Evolutionary conservation across 768 basidiomycete species (phyloP).

Genomic region (Naganishia vishniacii): DNA sequence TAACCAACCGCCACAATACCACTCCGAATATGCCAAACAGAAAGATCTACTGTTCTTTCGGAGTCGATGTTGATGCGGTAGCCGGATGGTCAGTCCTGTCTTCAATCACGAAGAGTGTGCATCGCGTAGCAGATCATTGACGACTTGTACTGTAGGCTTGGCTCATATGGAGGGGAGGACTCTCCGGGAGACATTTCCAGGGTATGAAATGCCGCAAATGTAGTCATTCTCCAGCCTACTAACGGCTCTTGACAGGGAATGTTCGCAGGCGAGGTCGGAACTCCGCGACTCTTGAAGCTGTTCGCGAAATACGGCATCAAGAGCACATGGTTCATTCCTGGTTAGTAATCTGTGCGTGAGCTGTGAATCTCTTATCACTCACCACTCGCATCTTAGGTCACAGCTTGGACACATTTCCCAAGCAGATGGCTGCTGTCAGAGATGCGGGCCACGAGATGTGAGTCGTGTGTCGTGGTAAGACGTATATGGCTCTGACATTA

Average conservation of each 20-base stretch:
- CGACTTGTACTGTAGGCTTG: too few relatives aligned
- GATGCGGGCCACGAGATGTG: conserved; percentile 69
- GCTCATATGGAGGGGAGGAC: conserved; percentile 71
- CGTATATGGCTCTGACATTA: not conserved
- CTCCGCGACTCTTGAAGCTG: conserved; percentile 63
- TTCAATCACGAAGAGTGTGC: too few relatives aligned
- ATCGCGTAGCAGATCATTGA: too few relatives aligned
- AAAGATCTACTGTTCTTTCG: conserved; percentile 38
- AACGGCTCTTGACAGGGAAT: conserved; percentile 52
- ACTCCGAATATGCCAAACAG: too few relatives aligned
- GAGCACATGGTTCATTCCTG: conserved; percentile 73
- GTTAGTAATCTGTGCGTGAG: conserved; percentile 39
- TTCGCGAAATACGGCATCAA: conserved; percentile 65
- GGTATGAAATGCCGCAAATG: conserved; percentile 35
- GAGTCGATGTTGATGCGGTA: conserved; percentile 71
- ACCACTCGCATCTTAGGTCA: conserved; percentile 53
- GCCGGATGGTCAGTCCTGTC: conserved; percentile 59
- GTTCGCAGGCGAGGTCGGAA: conserved; percentile 71
- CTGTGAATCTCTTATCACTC: not conserved
- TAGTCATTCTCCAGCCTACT: conserved; percentile 18
- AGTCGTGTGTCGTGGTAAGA: conserved; percentile 29
- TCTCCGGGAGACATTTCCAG: conserved; percentile 65
- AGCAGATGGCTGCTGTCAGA: conserved; percentile 63
- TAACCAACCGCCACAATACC: too few relatives aligned
- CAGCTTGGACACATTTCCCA: conserved; percentile 68